Conservation (phyloP, 73 alveolate species). For the Breviolum minutum region DNA sequence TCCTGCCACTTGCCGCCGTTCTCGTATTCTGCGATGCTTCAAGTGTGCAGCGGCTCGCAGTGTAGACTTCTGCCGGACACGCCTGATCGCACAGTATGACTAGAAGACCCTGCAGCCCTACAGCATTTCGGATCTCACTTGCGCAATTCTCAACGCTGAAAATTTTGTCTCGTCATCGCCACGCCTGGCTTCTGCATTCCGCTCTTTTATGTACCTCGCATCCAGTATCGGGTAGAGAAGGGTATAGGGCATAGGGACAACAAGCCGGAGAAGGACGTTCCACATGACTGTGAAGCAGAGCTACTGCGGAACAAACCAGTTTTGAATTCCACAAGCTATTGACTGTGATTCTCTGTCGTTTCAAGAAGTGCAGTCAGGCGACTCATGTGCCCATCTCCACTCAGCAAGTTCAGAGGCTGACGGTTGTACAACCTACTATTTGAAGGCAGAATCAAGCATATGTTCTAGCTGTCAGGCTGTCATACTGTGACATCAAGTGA, state of each 20-base stretch:
- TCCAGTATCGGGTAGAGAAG: background rate
- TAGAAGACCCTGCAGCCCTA: background rate
- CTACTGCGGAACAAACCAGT: too few relatives aligned
- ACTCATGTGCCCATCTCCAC: constrained; percentile 45
- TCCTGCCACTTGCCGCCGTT: constrained; percentile 45
- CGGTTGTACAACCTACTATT: constrained; percentile 1
- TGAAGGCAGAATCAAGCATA: too few relatives aligned
- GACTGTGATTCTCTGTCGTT: too few relatives aligned
- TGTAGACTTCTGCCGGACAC: constrained; percentile 70
- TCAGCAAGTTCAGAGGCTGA: constrained; percentile 14
- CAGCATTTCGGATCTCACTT: background rate
- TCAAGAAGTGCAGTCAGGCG: background rate
- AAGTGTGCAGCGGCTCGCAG: constrained; percentile 70
- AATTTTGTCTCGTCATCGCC: background rate
- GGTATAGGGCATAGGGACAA: background rate
- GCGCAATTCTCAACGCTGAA: background rate
- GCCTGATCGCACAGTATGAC: background rate
- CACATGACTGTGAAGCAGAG: too few relatives aligned
- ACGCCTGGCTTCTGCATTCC: constrained; percentile 30
- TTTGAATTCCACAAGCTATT: too few relatives aligned
- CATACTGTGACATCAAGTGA: too few relatives aligned
- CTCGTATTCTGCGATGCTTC: constrained; percentile 22
- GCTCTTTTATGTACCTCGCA: constrained; percentile 22
- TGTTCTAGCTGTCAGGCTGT: too few relatives aligned
- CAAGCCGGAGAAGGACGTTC: background rate